Evolutionary conservation across 441 rosid species (phyloP).

Genomic region (Mallotus japonicus): DNA sequence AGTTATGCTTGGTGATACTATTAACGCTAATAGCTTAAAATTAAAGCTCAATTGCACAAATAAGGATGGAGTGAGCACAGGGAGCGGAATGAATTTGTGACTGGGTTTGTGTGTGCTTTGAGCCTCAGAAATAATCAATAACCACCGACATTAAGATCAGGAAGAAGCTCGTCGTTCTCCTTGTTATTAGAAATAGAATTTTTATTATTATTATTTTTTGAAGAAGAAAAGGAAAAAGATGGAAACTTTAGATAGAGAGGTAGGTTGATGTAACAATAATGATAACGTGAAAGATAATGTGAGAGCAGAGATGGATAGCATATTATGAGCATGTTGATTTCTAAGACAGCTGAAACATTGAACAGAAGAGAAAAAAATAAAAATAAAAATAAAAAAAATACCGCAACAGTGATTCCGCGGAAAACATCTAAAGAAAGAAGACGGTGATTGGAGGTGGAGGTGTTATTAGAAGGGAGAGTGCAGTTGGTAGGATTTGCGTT

Average conservation of each 20-base stretch:
- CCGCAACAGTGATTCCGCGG: conserved; percentile 85
- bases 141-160: too few relatives aligned
- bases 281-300: background rate
- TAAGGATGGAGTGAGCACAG: too few relatives aligned
- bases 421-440: conserved; percentile 80
- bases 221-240: background rate
- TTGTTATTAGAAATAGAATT: too few relatives aligned
- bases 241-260: background rate
- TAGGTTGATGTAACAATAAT: background rate
- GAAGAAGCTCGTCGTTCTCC: too few relatives aligned
- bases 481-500: background rate
- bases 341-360: too few relatives aligned
- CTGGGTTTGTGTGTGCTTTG: too few relatives aligned
- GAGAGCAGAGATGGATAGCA: background rate
- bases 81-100: too few relatives aligned
- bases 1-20: too few relatives aligned
- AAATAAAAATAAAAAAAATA: conserved; percentile 21
- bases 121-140: too few relatives aligned
- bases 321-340: too few relatives aligned
- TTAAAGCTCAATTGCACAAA: background rate
- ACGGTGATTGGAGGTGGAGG: conserved; percentile 29
- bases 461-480: too few relatives aligned
- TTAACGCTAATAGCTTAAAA: background rate
- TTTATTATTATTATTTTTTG: too few relatives aligned
- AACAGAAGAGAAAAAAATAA: background rate